Base-by-base conservation (phyloP, 768 basidiomycete genomes). In the Paxillus ammoniavirescens region DNA sequence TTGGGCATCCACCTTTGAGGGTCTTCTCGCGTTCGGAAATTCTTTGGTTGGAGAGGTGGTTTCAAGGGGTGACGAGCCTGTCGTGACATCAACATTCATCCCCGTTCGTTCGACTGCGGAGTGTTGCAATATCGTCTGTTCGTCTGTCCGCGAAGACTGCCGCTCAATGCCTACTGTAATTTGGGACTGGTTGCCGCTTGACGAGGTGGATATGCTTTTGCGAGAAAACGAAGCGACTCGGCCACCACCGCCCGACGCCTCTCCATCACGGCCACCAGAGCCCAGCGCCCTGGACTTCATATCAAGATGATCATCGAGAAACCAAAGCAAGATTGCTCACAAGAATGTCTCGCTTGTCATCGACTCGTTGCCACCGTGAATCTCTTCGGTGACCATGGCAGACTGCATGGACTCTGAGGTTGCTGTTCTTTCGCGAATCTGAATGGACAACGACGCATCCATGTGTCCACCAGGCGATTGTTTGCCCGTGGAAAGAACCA, bases 281-380 rank as follows among this genome's bases (percentile, higher is more conserved):
- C 15, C 10, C 10, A 0, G 14, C 41, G 52, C 58, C 15, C n/a
- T 33, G 9, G 33, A 17, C 10, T 38, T 31, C 4, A 33, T 7
- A 12, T 61, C 41, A 50, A 36, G 26, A 10, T 17, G 2, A 48
- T 8, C 28, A 9, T 18, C 5, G 9, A 23, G 18, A 17, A 37
- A 41, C 18, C 6, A 41, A n/a, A 2, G 2, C 7, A 18, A 43
- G 2, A 35, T 15, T n/a, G 45, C 60, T 61, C 40, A 61, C 58
- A 5, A 8, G 13, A 14, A 35, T 35, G 35, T 35, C 35, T 31
- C 30, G 36, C n/a, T 14, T 21, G 14, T 40, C 33, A 14, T n/a
- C 3, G 14, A 10, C 42, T 26, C 23, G 10, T 13, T 18, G 15
- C 26, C 26, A 14, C 8, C 13, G 12, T 26, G 23, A 6, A 17